Base-by-base conservation (phyloP, 2,329 filamentous ascomycete species). In the Didymella keratinophila region DNA sequence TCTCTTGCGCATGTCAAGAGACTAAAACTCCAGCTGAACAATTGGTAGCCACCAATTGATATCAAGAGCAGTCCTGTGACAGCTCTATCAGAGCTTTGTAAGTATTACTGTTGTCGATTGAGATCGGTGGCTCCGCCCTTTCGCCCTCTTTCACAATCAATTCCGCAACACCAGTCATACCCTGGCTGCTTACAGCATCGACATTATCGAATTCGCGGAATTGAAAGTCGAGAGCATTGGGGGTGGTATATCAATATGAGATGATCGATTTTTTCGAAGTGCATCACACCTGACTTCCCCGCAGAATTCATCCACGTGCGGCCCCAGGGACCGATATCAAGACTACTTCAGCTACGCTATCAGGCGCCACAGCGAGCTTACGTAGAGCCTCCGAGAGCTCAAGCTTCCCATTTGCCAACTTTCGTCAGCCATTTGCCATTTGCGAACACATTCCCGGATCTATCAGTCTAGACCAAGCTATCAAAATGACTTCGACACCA, bases 401-500 rank as follows among this genome's bases (percentile, higher is more conserved):
- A 25, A 52, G 47, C 34, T 42, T 51, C 25, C 28, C 28, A 58
- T 52, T 52, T 28, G 49, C 37, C 14, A 23, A 44, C 8, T 12
- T 25, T 2, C 2, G 21, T n/a, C 27, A 28, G 5, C 32, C 21
- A 3, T 21, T 32, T 25, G 41, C 41, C 21, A 25, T 25, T 43
- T 27, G 12, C 41, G 21, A 43, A 25, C 23, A 43, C 23, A 27
- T 8, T 27, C 11, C 21, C 21, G 21, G 45, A 37, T n/a, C 43
- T 44, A 27, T n/a, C 12, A 21, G 20, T 44, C 42, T 43, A 57
- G 34, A 37, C 10, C 37, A 20, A 30, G 37, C 30, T 3, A 34
- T n/a, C 39, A 52, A 54, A 8, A 67, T 66, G 65, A 43, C 66
- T 3, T 61, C 63, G 21, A 59, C 64, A 5, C 51, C 67, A 25